A percentile compares a stretch with the other conserved stretches of the same genome.
These are phyloP conservation scores for Chrysochromulina parva DNA, from an alignment of 78 protist species.

Conservation along the genomic window DNA sequence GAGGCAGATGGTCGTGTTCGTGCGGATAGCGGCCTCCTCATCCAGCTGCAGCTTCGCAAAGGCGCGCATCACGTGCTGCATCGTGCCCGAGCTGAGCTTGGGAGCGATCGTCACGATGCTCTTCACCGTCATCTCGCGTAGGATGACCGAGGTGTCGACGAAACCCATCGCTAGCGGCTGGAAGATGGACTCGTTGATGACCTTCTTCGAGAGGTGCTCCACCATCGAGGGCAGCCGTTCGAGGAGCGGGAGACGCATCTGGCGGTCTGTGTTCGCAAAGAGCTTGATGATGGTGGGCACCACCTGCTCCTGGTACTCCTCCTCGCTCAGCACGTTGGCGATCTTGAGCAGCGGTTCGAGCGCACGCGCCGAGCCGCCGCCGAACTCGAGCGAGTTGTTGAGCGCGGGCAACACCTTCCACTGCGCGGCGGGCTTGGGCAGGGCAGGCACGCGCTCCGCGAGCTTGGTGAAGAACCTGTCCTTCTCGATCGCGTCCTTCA, in stretches of 20 bases:
- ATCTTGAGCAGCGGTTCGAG: constrained; percentile 47
- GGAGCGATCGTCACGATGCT: constrained; percentile 53
- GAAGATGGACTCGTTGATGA: constrained; percentile 16
- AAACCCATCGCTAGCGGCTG: constrained; percentile 35
- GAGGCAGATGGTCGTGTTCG: constrained; percentile 66
- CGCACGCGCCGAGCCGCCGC: constrained; percentile 28
- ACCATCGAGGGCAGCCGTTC: background rate
- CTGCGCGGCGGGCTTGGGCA: constrained; percentile 41
- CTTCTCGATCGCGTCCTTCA: constrained; percentile 43
- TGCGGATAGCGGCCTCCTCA: constrained; percentile 57
- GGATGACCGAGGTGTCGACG: background rate
- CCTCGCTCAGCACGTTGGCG: background rate
- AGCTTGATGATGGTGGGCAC: constrained; percentile 30
- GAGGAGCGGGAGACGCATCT: constrained; percentile 29
- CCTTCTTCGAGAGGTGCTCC: background rate
- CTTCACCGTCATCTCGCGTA: constrained; percentile 62
- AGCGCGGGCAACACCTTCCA: constrained; percentile 44
- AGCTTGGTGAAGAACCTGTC: constrained; percentile 38
- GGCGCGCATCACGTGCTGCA: constrained; percentile 16
- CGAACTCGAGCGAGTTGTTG: constrained; percentile 35
- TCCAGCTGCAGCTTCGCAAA: constrained; percentile 54
- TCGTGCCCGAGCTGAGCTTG: background rate
- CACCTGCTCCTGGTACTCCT: constrained; percentile 31
- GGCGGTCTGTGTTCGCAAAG: constrained; percentile 18
- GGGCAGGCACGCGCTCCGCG: background rate